phyloP scores from a whole-genome alignment of 2,329 filamentous ascomycete species.

The Chalaropsis thielavioides region DNA sequence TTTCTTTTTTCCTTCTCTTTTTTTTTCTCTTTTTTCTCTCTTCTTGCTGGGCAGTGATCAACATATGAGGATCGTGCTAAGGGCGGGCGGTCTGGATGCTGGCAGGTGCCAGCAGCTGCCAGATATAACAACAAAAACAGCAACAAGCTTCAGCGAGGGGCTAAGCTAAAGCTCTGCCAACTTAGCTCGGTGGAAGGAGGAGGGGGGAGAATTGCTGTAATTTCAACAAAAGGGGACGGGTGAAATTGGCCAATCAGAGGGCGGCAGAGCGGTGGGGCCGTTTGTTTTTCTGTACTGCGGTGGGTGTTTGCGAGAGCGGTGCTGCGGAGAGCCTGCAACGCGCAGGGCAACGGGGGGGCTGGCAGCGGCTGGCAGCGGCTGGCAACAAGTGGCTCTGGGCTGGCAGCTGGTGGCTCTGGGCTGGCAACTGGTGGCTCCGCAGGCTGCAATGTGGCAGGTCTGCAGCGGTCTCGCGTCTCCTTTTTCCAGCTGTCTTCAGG shows the following conservation, averaged over 20 bases:
- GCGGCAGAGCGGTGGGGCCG: background rate
- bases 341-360: no score
- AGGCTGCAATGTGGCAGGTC: no score
- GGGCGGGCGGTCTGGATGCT: background rate
- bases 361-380: no score
- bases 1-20: background rate
- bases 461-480: background rate
- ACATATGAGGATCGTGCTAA: background rate
- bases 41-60: conserved; percentile 15
- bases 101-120: background rate
- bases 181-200: background rate
- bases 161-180: background rate
- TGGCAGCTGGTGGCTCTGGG: no score
- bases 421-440: no score
- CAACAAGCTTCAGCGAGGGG: no score
- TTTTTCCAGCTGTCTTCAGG: background rate
- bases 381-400: no score
- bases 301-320: no score
- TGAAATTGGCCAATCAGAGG: background rate
- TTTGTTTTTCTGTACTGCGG: no score
- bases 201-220: background rate
- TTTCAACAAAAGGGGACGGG: background rate
- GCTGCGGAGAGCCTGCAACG: no score
- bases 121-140: no score
- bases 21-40: conserved; percentile 21